Conservation (phyloP, 768 basidiomycete genomes). For the Kwoniella heveanensis region DNA sequence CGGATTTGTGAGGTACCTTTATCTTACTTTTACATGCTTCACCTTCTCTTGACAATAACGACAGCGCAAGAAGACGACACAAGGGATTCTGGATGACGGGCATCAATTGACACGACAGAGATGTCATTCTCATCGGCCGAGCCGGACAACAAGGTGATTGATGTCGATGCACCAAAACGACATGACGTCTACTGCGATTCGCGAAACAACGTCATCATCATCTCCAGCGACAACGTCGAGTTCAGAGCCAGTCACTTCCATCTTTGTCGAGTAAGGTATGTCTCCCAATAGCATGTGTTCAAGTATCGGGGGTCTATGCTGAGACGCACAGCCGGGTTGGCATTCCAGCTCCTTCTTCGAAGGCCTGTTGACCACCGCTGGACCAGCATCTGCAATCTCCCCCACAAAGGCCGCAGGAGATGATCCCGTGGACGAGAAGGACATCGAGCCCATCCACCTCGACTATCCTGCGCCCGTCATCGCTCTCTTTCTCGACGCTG, state of each 20-base stretch:
- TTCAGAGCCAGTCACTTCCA: conserved; percentile 10
- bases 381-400: not conserved
- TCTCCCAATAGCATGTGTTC: not conserved
- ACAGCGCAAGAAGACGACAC: too few species aligned
- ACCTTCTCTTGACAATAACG: too few species aligned
- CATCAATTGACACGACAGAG: too few species aligned
- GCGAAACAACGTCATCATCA: conserved; percentile 3
- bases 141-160: too few species aligned
- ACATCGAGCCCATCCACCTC: not conserved
- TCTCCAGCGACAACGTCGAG: conserved; percentile 10
- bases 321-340: too few species aligned
- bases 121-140: too few species aligned
- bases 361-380: not conserved
- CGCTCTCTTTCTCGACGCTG: conserved; percentile 1
- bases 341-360: conserved; percentile 8
- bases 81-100: too few species aligned
- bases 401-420: not conserved
- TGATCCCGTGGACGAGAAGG: too few species aligned
- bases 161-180: too few species aligned
- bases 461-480: not conserved
- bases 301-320: not conserved
- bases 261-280: conserved; percentile 4
- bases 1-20: too few species aligned
- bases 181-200: conserved; percentile 1
- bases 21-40: too few species aligned